These are phyloP conservation scores for Pseudoperonospora humuli DNA, from an alignment of 352 stramenopile genomes.

Conservation along the genomic window DNA sequence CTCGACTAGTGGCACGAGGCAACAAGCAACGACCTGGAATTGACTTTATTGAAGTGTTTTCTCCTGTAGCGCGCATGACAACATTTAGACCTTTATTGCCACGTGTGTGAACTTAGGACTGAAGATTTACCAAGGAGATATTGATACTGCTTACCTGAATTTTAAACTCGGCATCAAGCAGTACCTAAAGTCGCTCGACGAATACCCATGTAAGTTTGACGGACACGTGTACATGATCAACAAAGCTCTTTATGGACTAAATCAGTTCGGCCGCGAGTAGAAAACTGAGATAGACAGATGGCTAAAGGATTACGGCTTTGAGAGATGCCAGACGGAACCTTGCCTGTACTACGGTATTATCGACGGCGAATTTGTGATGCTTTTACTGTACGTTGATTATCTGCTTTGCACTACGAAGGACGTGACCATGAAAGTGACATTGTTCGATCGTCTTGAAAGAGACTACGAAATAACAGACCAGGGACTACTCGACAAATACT, in stretches of 20 bases:
- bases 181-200: constrained; percentile 3
- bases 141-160: constrained; percentile 9
- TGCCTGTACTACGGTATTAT: constrained; percentile 12
- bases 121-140: constrained; percentile 6
- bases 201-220: constrained; percentile 1
- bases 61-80: constrained; percentile 4
- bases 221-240: constrained; percentile 7
- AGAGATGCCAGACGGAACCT: constrained; percentile 2
- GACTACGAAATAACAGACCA: constrained; percentile 25
- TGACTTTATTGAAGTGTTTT: constrained; percentile 6
- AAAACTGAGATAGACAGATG: not conserved
- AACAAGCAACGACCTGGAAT: constrained; percentile 6
- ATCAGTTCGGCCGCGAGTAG: constrained; percentile 1
- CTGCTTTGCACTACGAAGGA: constrained; percentile 20
- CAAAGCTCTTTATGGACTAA: constrained; percentile 11
- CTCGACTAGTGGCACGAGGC: not conserved
- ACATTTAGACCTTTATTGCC: constrained; percentile 8
- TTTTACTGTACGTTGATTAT: constrained; percentile 21
- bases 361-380: constrained; percentile 7
- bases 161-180: constrained; percentile 3
- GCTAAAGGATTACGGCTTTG: not conserved
- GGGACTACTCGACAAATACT: constrained; percentile 4
- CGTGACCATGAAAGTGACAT: constrained; percentile 6
- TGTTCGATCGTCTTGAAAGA: constrained; percentile 12
- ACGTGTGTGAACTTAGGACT: not conserved